phyloP scores from a whole-genome alignment of 1,284 basidiomycete genomes.

The Cerioporus squamosus region DNA sequence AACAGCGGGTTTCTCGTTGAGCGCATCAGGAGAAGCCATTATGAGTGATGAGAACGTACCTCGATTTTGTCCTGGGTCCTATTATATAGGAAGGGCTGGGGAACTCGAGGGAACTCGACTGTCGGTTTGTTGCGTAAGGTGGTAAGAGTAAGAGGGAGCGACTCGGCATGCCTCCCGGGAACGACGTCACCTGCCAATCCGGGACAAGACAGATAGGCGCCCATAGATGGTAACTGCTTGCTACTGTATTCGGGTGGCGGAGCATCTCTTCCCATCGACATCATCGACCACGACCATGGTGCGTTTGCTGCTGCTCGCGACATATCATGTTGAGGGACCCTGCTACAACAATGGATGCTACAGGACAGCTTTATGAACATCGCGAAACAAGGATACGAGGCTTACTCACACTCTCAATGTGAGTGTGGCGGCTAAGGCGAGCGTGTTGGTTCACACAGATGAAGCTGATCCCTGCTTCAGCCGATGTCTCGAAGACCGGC shows the following conservation, averaged over 20 bases:
- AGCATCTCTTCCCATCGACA: neutral
- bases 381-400: constrained; percentile 64
- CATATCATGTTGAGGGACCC: neutral
- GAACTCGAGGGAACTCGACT: neutral
- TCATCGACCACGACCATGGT: constrained; percentile 18
- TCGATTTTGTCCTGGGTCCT: neutral
- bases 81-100: neutral
- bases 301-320: neutral
- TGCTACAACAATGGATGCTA: neutral
- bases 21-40: neutral
- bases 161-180: neutral
- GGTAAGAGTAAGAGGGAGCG: neutral
- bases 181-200: neutral
- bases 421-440: neutral
- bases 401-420: constrained; percentile 41
- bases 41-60: neutral
- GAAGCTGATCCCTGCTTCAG: constrained; percentile 1
- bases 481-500: constrained; percentile 50
- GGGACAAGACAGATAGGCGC: constrained; percentile 18
- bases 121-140: constrained; percentile 2
- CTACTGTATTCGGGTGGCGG: neutral
- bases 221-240: neutral
- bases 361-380: constrained; percentile 70
- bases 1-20: neutral
- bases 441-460: neutral